Evolutionary conservation across 2,329 filamentous ascomycete species (phyloP), one percentile per base, ranked within the genome.

Genomic region (Sclerotinia minor): DNA sequence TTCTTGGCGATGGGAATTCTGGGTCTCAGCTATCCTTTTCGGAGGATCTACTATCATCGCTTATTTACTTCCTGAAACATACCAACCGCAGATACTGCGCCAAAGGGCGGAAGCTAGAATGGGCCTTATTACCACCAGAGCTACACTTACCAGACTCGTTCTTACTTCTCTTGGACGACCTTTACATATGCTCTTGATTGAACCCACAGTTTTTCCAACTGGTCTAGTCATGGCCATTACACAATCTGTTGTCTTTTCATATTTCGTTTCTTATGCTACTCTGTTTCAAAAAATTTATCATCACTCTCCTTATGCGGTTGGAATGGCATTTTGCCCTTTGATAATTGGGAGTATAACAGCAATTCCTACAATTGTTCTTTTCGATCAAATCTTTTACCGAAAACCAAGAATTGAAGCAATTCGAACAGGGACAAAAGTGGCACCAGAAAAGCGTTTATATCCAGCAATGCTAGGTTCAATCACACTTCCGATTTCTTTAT

Each of bases 371-470:
- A 52, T 69, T 9, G 53, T 24, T 11, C 11, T 67, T 13, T 66
- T 69, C 0, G 67, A 69, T 59, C 55, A 11, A 54, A 2, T 58
- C 0, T 58, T 61, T n/a, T 69, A 67, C 35, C 67, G 57, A n/a
- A 35, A 57, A 41, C 17, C 35, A 32, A 32, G 67, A 32, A 45
- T 13, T 4, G 55, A 53, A 7, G 67, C 64, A 6, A 54, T 69
- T 2, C 29, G 19, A 44, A 32, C 32, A 0, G 65, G 65, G 2
- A 61, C 45, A 5, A 52, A 53, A 5, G 45, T 67, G 13, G 80
- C 80, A 0, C 85, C 86, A 0, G 86, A 89, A 75, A 79, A 88
- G 69, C 79, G 87, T 0, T 78, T 90, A 15, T 84, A 86, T 68
- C 81, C 82, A 1, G 84, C 85, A 15, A 87, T 89, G 83, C 76